Evolutionary conservation across 2,329 filamentous ascomycete genomes (phyloP).

Genomic region (Clarireedia homoeocarpa): DNA sequence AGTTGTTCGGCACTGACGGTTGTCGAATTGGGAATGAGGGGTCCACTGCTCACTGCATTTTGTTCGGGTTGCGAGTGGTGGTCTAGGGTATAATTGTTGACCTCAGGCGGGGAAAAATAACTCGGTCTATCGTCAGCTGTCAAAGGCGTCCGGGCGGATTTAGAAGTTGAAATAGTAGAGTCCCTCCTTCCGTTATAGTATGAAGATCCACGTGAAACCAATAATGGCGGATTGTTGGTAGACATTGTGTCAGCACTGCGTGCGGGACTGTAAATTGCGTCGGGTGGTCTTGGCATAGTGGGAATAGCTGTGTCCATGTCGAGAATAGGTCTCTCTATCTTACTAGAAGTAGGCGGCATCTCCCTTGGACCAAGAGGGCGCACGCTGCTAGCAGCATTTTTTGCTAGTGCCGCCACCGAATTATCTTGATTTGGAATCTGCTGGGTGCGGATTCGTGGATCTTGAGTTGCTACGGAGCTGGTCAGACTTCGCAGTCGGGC

Average conservation of each 20-base stretch:
- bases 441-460: constrained; percentile 45
- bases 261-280: constrained; percentile 30
- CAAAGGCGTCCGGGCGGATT: constrained; percentile 18
- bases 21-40: constrained; percentile 16
- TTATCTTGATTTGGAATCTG: constrained; percentile 34
- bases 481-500: constrained; percentile 41
- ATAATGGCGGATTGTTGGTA: constrained; percentile 20
- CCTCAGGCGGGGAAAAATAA: constrained; percentile 19
- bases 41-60: not conserved
- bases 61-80: constrained; percentile 2
- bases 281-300: constrained; percentile 28
- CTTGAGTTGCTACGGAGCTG: constrained; percentile 36
- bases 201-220: constrained; percentile 21
- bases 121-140: constrained; percentile 16
- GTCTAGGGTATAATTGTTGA: constrained; percentile 7
- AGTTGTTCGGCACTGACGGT: constrained; percentile 51
- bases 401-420: not conserved
- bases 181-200: constrained; percentile 18
- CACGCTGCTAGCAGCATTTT: constrained; percentile 7
- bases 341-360: constrained; percentile 22
- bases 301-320: constrained; percentile 20
- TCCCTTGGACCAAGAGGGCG: constrained; percentile 24
- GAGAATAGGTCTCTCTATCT: constrained; percentile 16
- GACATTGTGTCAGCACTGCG: constrained; percentile 22
- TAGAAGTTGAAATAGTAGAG: constrained; percentile 22